Percentiles rank a stretch among this genome's conserved stretches.
These are phyloP conservation scores for Nakataea oryzae DNA, from an alignment of 2,329 filamentous ascomycete genomes.

Conservation along the genomic window DNA sequence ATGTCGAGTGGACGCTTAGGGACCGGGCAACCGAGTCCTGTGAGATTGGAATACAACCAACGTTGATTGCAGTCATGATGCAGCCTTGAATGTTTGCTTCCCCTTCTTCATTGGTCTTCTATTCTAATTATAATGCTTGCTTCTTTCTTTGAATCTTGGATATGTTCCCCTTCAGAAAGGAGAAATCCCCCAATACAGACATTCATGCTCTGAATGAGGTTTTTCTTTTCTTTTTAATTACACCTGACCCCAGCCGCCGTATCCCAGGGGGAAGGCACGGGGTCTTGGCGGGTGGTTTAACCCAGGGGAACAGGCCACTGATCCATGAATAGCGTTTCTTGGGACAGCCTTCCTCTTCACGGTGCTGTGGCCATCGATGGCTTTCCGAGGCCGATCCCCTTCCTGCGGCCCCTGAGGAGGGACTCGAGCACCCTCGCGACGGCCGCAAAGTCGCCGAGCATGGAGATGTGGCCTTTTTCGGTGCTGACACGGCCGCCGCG, in stretches of 20 bases:
- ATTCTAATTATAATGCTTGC: not conserved
- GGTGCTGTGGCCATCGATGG: not conserved
- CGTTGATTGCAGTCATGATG: not conserved
- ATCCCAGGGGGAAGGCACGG: no score
- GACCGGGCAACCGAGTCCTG: conserved; percentile 1
- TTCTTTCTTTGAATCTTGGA: not conserved
- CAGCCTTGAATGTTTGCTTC: not conserved
- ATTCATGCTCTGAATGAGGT: no score
- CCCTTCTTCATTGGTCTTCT: not conserved
- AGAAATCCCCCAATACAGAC: no score
- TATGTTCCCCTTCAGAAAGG: not conserved
- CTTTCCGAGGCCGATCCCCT: conserved; percentile 59
- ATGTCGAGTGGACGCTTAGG: not conserved
- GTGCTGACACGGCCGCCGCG: conserved; percentile 66
- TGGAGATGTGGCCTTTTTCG: conserved; percentile 76
- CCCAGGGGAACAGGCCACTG: no score
- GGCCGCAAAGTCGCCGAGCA: conserved; percentile 75
- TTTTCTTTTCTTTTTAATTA: no score
- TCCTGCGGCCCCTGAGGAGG: conserved; percentile 53
- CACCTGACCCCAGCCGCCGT: no score
- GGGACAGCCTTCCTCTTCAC: not conserved
- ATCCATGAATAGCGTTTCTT: not conserved
- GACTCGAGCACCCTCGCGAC: conserved; percentile 66
- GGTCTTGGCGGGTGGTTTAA: no score
- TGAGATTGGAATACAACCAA: not conserved